Evolutionary conservation across 345 rosid species (phyloP).

Genomic region (Pistacia integerrima): DNA sequence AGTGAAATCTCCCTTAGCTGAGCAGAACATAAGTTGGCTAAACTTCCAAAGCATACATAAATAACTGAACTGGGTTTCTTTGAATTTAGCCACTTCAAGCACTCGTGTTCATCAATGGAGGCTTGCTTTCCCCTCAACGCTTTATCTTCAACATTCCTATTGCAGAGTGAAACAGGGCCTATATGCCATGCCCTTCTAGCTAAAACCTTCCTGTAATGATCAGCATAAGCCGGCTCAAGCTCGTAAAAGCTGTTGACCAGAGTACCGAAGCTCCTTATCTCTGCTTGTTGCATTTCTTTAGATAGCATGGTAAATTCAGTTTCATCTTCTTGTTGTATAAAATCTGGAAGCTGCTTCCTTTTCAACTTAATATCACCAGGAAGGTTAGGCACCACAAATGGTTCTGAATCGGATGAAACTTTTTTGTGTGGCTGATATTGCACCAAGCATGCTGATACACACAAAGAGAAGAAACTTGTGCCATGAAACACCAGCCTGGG

Average conservation of each 20-base stretch:
- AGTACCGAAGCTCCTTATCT: constrained; percentile 55
- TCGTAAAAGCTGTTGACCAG: constrained; percentile 72
- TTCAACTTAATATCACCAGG: constrained; percentile 50
- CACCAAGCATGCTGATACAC: constrained; percentile 27
- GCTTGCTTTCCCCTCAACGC: constrained; percentile 35
- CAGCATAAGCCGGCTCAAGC: constrained; percentile 61
- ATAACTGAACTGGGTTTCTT: constrained; percentile 45
- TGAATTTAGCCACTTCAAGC: constrained; percentile 46
- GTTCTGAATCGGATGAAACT: constrained; percentile 40
- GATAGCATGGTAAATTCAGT: constrained; percentile 17
- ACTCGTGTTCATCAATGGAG: constrained; percentile 30
- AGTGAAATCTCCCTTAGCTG: constrained; percentile 47
- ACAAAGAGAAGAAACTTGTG: constrained; percentile 40
- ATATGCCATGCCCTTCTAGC: constrained; percentile 59
- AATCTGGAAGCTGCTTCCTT: constrained; percentile 33
- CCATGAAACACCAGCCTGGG: constrained; percentile 64
- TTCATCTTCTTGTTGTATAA: constrained; percentile 1
- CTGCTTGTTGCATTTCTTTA: constrained; percentile 36
- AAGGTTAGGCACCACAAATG: constrained; percentile 48
- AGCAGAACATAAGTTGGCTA: constrained; percentile 20
- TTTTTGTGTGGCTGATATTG: constrained; percentile 45
- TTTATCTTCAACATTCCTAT: constrained; percentile 29
- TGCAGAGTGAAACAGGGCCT: constrained; percentile 55
- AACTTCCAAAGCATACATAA: constrained; percentile 48
- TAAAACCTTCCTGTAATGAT: constrained; percentile 36